Evolutionary conservation across 2,329 filamentous ascomycete species (phyloP), one percentile per base, ranked within the genome.

Genomic region (Colletotrichum salicis): DNA sequence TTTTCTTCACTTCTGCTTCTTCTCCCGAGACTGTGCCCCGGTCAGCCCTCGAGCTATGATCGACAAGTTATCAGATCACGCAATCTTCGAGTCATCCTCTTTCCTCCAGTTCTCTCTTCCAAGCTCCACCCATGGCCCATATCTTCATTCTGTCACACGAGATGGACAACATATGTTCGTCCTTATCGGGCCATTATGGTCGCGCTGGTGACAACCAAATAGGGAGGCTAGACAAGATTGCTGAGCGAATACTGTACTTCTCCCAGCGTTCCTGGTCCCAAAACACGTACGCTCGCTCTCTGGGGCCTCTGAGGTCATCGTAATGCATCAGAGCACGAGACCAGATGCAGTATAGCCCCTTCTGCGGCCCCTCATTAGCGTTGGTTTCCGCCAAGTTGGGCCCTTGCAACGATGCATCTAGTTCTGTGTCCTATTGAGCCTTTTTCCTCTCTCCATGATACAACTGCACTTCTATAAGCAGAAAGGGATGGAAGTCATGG

Each of bases 401-500:
- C 19, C 19, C 41, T n/a, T n/a, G 6, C 41, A 8, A 10, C 7
- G 41, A n/a, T n/a, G 41, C 8, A n/a, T n/a, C 4, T 15, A n/a
- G 41, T 15, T 48, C 10, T 7, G 19, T 48, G 4, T 48, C 7
- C 10, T 45, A 4, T 1, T 19, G 41, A n/a, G 41, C 2, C 6
- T 45, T 7, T 5, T 6, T 4, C 5, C 19, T 45, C 15, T n/a
- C 4, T 8, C 2, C 0, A n/a, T 48, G 7, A 48, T 48, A 8
- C 19, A 48, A 5, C 19, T 1, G 8, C 2, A 48, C 5, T n/a
- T n/a, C 19, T 3, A n/a, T 5, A 7, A n/a, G 19, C 19, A 48
- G 6, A n/a, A 1, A 1, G 19, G 41, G 3, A 10, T 1, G 7
- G 41, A 3, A 33, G 7, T 1, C 15, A 4, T n/a, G 35, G 15